Conservation (phyloP, 139 green algal species). For the Deuterostichococcus epilithicus region DNA sequence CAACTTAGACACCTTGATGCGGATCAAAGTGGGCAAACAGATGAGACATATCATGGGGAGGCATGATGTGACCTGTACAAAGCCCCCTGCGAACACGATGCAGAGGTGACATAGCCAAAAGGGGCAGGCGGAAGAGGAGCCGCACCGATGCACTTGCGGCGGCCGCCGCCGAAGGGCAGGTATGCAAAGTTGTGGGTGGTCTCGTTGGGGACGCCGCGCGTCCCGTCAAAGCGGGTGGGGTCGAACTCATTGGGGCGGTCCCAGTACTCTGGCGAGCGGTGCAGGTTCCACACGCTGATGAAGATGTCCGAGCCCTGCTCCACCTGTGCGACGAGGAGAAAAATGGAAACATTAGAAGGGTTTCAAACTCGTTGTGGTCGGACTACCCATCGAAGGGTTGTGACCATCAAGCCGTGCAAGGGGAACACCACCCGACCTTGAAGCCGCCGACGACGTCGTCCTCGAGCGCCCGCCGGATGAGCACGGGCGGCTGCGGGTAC, state of each 20-base stretch:
- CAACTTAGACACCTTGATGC: no score
- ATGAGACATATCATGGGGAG: no score
- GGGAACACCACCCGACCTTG: slow-evolving; percentile 18
- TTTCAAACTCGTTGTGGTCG: background rate
- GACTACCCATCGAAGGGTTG: slow-evolving; percentile 9
- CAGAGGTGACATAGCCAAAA: background rate
- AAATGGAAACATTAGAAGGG: background rate
- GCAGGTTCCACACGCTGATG: slow-evolving; percentile 89
- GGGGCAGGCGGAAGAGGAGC: background rate
- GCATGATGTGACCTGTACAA: no score
- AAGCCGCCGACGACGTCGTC: slow-evolving; percentile 52
- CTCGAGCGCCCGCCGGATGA: slow-evolving; percentile 76
- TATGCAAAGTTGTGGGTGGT: slow-evolving; percentile 61
- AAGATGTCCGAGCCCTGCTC: slow-evolving; percentile 74
- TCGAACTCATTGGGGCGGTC: slow-evolving; percentile 68
- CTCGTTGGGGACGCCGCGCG: slow-evolving; percentile 73
- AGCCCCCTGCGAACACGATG: no score
- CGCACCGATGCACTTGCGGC: slow-evolving; percentile 77
- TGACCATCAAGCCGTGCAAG: slow-evolving; percentile 44
- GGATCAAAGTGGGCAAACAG: no score
- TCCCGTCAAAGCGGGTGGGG: slow-evolving; percentile 64
- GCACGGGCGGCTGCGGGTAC: slow-evolving; percentile 94
- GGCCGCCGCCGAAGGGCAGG: slow-evolving; percentile 83
- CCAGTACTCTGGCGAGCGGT: slow-evolving; percentile 69
- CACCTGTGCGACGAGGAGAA: background rate